These are phyloP conservation scores for Suillus discolor DNA, from an alignment of 768 basidiomycete species.

Conservation along the genomic window DNA sequence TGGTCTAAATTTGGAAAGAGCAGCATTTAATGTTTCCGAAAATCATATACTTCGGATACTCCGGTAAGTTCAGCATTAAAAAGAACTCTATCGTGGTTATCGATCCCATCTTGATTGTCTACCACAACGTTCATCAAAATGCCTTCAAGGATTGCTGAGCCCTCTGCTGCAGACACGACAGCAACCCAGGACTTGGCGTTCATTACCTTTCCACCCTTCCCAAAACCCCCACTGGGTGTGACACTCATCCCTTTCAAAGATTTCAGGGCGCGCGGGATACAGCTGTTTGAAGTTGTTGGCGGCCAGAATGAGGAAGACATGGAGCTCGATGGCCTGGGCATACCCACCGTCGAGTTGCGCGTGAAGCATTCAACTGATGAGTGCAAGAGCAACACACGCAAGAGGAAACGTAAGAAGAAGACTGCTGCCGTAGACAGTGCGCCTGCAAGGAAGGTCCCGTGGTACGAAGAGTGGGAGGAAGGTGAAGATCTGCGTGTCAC, in stretches of 20 bases:
- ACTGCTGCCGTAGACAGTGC: slow-evolving; percentile 19
- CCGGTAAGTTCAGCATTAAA: not conserved
- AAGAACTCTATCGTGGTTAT: not conserved
- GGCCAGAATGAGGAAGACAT: slow-evolving; percentile 43
- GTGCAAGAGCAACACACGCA: slow-evolving; percentile 57
- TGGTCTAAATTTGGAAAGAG: slow-evolving; percentile 21
- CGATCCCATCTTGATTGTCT: slow-evolving; percentile 18
- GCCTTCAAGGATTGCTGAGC: slow-evolving; percentile 16
- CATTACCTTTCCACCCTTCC: slow-evolving; percentile 51
- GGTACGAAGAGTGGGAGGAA: slow-evolving; percentile 78
- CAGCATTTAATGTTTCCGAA: not conserved
- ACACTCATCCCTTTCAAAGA: slow-evolving; percentile 55
- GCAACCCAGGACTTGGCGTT: slow-evolving; percentile 20
- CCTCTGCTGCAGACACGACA: slow-evolving; percentile 19
- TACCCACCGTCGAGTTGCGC: slow-evolving; percentile 61
- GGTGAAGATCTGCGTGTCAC: slow-evolving; percentile 50
- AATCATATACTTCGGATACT: not conserved
- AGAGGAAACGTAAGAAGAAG: slow-evolving; percentile 48
- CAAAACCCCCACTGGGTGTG: slow-evolving; percentile 44
- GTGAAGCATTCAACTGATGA: slow-evolving; percentile 55
- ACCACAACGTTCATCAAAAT: slow-evolving; percentile 21
- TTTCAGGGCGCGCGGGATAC: slow-evolving; percentile 62
- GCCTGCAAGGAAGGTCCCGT: slow-evolving; percentile 38
- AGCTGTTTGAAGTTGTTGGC: slow-evolving; percentile 43
- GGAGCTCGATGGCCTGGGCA: slow-evolving; percentile 68